Percentiles rank a stretch among this genome's conserved stretches.
These are phyloP conservation scores for Gossypium sturtianum DNA, from an alignment of 345 rosid genomes.

Conservation along the genomic window DNA sequence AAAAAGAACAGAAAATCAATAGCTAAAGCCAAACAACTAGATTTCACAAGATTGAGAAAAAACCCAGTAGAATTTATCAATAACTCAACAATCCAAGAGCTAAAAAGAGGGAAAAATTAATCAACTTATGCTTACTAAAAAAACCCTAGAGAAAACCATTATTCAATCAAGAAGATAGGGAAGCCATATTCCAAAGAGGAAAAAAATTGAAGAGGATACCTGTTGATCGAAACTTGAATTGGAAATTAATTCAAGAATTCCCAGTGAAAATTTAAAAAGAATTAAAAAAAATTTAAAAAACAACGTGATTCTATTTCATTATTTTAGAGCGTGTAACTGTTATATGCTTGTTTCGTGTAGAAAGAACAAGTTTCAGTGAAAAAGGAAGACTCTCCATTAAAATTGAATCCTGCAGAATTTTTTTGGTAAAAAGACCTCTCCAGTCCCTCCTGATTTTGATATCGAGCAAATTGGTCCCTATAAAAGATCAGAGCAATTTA, in stretches of 20 bases:
- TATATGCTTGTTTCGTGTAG: constrained; percentile 8
- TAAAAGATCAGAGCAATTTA: too few species aligned
- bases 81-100: not conserved
- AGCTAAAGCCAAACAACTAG: not conserved
- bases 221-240: not conserved
- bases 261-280: not conserved
- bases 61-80: not conserved
- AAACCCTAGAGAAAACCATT: not conserved
- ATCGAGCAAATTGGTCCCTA: too few species aligned
- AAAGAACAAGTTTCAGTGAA: constrained; percentile 17
- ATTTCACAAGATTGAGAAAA: not conserved
- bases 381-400: not conserved
- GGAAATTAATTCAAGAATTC: not conserved
- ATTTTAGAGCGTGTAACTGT: not conserved
- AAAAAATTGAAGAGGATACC: not conserved
- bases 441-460: too few species aligned
- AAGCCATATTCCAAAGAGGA: not conserved
- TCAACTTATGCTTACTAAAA: not conserved
- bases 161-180: not conserved
- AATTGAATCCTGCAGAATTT: not conserved
- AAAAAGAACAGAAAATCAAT: not conserved
- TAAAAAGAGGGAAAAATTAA: not conserved
- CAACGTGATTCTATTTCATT: not conserved
- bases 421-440: too few species aligned
- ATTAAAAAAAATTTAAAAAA: too few species aligned